Evolutionary conservation across 2,329 filamentous ascomycete species (phyloP).

Genomic region (Dactylellina parvicollis): DNA sequence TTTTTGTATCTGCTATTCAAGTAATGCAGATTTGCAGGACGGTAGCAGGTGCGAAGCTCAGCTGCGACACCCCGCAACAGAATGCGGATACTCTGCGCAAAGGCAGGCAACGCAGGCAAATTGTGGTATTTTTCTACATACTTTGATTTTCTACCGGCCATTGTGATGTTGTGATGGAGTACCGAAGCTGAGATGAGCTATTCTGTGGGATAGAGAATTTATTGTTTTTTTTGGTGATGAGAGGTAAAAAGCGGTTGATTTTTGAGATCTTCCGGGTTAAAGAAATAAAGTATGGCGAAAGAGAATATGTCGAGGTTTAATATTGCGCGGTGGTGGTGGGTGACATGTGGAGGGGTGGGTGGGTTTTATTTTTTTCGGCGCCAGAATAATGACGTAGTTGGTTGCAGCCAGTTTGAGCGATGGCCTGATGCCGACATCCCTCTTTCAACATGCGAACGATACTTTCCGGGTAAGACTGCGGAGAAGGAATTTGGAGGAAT

Average conservation of each 20-base stretch:
- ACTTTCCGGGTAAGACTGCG: conserved; percentile 3
- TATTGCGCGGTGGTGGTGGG: background rate
- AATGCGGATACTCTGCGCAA: background rate
- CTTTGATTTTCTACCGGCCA: conserved; percentile 40
- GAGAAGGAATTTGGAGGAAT: background rate
- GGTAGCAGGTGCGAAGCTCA: background rate
- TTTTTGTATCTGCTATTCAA: background rate
- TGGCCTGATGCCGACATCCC: background rate
- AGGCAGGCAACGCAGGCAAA: background rate
- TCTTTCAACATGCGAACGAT: background rate
- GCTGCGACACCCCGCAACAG: background rate
- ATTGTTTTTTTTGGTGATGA: background rate
- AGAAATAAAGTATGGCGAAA: conserved; percentile 23
- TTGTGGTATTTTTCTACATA: conserved; percentile 38
- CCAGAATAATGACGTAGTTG: conserved; percentile 35
- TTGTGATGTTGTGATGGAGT: background rate
- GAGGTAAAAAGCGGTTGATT: background rate
- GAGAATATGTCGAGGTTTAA: background rate
- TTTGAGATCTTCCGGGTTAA: conserved; percentile 11
- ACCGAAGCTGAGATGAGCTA: background rate
- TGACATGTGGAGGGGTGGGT: background rate
- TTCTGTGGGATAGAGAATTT: background rate
- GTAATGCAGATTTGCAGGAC: too few relatives aligned
- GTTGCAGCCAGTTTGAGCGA: conserved; percentile 14
- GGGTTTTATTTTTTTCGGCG: background rate